Conservation (phyloP, 1,284 basidiomycete genomes). For the Malassezia cuniculi region DNA sequence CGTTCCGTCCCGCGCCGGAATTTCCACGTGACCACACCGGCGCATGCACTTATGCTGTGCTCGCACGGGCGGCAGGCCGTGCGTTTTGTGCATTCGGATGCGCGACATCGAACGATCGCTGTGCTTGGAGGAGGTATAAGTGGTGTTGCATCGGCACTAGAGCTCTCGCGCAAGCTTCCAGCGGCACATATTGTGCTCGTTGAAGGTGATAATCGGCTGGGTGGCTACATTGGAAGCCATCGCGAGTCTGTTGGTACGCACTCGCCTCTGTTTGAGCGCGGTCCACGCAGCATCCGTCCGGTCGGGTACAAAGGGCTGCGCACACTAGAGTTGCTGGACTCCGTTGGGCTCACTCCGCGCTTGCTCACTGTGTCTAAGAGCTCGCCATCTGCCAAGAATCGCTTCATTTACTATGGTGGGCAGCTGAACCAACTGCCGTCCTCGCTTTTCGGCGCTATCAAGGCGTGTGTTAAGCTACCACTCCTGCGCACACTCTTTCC, state of each 20-base stretch:
- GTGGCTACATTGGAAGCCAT: slow-evolving; percentile 70
- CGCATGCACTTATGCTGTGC: neutral
- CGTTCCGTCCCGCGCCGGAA: slow-evolving; percentile 14
- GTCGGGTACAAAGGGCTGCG: slow-evolving; percentile 27
- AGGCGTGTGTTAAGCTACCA: slow-evolving; percentile 26
- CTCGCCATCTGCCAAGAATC: slow-evolving; percentile 59
- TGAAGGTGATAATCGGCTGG: slow-evolving; percentile 56
- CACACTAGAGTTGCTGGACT: slow-evolving; percentile 67
- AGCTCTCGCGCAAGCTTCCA: slow-evolving; percentile 59
- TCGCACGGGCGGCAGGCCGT: neutral
- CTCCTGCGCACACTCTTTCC: slow-evolving; percentile 23
- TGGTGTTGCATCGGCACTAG: slow-evolving; percentile 66
- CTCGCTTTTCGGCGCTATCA: slow-evolving; percentile 47
- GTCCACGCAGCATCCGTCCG: slow-evolving; percentile 36
- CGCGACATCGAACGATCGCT: slow-evolving; percentile 41
- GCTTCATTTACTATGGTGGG: slow-evolving; percentile 59
- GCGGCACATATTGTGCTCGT: slow-evolving; percentile 54
- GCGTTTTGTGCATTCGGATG: neutral
- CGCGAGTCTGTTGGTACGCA: slow-evolving; percentile 46
- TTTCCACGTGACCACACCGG: slow-evolving; percentile 11
- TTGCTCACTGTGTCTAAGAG: slow-evolving; percentile 57
- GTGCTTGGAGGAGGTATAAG: slow-evolving; percentile 70
- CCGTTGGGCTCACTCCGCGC: slow-evolving; percentile 54
- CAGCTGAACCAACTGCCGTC: slow-evolving; percentile 50
- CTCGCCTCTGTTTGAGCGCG: slow-evolving; percentile 31